A percentile compares a stretch with the other conserved stretches of the same genome.
Conservation (phyloP, 1,284 basidiomycete species). For the Megacollybia platyphylla region DNA sequence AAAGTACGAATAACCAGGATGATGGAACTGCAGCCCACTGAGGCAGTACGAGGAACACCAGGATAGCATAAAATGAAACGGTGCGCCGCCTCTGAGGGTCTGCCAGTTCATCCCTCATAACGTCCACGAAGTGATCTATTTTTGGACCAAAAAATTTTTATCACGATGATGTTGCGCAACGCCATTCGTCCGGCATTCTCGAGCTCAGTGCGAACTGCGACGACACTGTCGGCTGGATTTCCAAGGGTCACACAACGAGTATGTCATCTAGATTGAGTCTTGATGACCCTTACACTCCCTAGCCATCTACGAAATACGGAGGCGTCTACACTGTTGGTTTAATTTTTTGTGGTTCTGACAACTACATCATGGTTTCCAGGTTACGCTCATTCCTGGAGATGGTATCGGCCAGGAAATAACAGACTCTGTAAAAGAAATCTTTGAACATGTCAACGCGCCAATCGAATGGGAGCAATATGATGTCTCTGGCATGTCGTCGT, state of each 20-base stretch:
- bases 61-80: slow-evolving; percentile 44
- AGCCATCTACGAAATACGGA: slow-evolving; percentile 92
- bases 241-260: slow-evolving; percentile 65
- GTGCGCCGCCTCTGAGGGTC: slow-evolving; percentile 21
- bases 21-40: slow-evolving; percentile 61
- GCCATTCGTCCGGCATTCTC: slow-evolving; percentile 32
- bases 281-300: slow-evolving; percentile 2
- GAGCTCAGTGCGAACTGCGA: slow-evolving; percentile 46
- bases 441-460: slow-evolving; percentile 93
- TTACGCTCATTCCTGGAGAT: slow-evolving; percentile 92
- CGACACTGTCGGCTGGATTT: slow-evolving; percentile 72
- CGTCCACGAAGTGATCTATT: neutral
- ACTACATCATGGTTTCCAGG: slow-evolving; percentile 30
- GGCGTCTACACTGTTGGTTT: slow-evolving; percentile 75
- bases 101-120: slow-evolving; percentile 17
- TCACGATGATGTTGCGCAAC: slow-evolving; percentile 49
- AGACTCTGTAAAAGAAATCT: slow-evolving; percentile 98
- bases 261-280: slow-evolving; percentile 13
- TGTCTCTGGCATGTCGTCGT: slow-evolving; percentile 91
- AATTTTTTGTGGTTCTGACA: slow-evolving; percentile 9
- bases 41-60: slow-evolving; percentile 48
- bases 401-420: slow-evolving; percentile 97
- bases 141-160: neutral
- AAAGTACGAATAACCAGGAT: slow-evolving; percentile 57
- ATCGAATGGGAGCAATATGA: slow-evolving; percentile 99